Evolutionary conservation across 352 stramenopile genomes (phyloP).

Genomic region (Globisporangium camurandrum): DNA sequence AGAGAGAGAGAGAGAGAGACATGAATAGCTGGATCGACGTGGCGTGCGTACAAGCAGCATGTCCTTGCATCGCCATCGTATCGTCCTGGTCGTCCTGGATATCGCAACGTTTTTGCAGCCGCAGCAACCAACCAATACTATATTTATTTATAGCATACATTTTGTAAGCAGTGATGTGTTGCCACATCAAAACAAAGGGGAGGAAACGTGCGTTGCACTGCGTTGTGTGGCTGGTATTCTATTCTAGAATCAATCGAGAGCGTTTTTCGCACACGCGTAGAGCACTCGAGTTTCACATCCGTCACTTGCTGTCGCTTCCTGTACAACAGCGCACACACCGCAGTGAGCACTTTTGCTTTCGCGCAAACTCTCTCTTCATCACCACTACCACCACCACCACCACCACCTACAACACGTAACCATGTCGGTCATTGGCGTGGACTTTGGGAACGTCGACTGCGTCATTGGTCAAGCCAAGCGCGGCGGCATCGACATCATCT

Average conservation of each 20-base stretch:
- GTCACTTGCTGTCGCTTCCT: background rate
- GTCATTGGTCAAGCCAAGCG: slow-evolving; percentile 95
- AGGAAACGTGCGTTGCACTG: too few relatives aligned
- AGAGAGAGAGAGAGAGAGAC: too few relatives aligned
- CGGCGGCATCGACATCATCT: slow-evolving; percentile 97
- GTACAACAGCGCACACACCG: background rate
- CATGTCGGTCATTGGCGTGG: slow-evolving; percentile 97
- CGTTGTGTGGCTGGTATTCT: slow-evolving; percentile 13
- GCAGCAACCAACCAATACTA: slow-evolving; percentile 11
- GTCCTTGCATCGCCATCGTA: too few relatives aligned
- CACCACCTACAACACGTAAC: slow-evolving; percentile 4
- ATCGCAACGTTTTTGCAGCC: background rate
- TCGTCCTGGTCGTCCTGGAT: background rate
- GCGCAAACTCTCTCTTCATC: slow-evolving; percentile 7
- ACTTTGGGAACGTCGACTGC: slow-evolving; percentile 95
- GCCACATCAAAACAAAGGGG: too few relatives aligned
- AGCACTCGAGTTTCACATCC: background rate
- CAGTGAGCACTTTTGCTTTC: slow-evolving; percentile 2
- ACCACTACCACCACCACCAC: background rate
- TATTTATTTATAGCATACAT: too few relatives aligned
- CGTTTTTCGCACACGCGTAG: background rate
- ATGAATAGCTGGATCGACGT: too few relatives aligned
- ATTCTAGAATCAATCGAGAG: slow-evolving; percentile 20
- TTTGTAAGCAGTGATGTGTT: too few relatives aligned
- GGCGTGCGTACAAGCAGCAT: too few relatives aligned